Base-by-base conservation (phyloP, 139 green algal genomes). In the Diplosphaera chodatii region DNA sequence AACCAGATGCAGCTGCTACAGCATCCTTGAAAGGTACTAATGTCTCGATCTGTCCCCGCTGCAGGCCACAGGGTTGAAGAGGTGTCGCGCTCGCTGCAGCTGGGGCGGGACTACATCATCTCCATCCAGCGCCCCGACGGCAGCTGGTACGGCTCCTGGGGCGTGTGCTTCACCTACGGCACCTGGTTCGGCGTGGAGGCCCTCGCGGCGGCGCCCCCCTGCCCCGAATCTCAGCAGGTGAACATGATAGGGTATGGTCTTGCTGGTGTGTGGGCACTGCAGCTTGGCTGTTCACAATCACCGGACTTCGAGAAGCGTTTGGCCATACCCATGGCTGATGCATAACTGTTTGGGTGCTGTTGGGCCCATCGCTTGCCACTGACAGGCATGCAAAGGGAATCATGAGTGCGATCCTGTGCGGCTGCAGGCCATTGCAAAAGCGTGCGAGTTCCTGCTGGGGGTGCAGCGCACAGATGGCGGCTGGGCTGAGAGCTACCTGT, bases 161-260 rank as follows among this genome's bases (percentile, higher is more conserved):
- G 83, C 29, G 93, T 99, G 62, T 99, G 95, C 84, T 99, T 98
- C 92, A 99, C 94, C 6, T 99, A 99, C 76, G 96, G 69, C 29
- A 91, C 86, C 73, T 99, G 96, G 96, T 99, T 99, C 81, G 96
- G 95, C 10, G 67, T 85, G 21, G 77, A 83, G 1, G 94, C 85
- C 15, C 86, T 98, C 59, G 75, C 82, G 22, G 48, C 48, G 13
- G 48, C 48, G 16, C 16, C 48, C 13, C 48, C 48, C 48, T 59
- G 48, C 48, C 13, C 13, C 13, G 10, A 23, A 3, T 59, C 48
- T 20, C 37, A 48, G 37, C 37, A 48, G 37, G 37, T n/a, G n/a
- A n/a, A n/a, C n/a, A n/a, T n/a, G n/a, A n/a, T n/a, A n/a, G n/a
- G n/a, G n/a, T n/a, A n/a, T n/a, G n/a, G n/a, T n/a, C n/a, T n/a